phyloP scores from a whole-genome alignment of 2,329 filamentous ascomycete species.

The Botrytis elliptica region DNA sequence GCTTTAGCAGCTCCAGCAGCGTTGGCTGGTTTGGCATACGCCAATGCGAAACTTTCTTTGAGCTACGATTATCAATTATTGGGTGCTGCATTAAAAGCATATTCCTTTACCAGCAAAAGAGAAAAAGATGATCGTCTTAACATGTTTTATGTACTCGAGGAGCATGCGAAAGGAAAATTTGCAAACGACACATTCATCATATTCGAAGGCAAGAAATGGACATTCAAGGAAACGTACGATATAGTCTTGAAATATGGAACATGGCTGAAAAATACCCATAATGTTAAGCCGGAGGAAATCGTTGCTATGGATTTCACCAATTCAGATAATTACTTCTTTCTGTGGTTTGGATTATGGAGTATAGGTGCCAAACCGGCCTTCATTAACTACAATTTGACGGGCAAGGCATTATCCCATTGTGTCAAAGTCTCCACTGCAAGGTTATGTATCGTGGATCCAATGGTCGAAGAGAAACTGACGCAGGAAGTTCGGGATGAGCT shows the following conservation, averaged over 20 bases:
- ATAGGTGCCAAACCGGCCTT: constrained; percentile 81
- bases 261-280: constrained; percentile 66
- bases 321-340: constrained; percentile 71
- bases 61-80: constrained; percentile 65
- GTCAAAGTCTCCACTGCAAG: constrained; percentile 65
- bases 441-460: constrained; percentile 67
- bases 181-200: constrained; percentile 61
- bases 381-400: constrained; percentile 81
- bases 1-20: constrained; percentile 58
- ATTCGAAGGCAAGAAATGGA: constrained; percentile 67
- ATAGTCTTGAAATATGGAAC: constrained; percentile 68
- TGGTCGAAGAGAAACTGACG: constrained; percentile 54
- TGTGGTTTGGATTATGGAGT: constrained; percentile 75
- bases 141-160: constrained; percentile 74
- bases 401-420: constrained; percentile 71
- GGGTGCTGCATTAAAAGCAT: constrained; percentile 50
- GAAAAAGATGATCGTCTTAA: constrained; percentile 62
- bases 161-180: constrained; percentile 54
- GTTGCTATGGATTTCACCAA: constrained; percentile 83
- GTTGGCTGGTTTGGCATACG: constrained; percentile 68
- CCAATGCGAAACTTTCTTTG: constrained; percentile 69
- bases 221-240: constrained; percentile 74
- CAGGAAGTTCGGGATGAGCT: constrained; percentile 56
- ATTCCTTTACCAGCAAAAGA: constrained; percentile 46
- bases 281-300: constrained; percentile 68